phyloP scores from a whole-genome alignment of 768 basidiomycete species.

The Tulasnella sp. region DNA sequence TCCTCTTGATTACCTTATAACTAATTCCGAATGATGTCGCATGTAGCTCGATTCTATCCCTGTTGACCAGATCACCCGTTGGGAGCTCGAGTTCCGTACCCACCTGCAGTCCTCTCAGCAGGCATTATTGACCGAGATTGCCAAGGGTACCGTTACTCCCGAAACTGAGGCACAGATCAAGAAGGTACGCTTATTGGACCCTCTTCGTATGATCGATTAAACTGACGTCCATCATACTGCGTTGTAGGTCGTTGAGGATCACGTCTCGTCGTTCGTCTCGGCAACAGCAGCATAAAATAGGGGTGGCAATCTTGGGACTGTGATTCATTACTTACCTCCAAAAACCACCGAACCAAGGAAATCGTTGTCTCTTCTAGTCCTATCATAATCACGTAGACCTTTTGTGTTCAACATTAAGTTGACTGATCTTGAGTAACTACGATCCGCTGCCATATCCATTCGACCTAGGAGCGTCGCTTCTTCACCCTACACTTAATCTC shows the following conservation, averaged over 20 bases:
- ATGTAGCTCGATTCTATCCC: conserved; percentile 83
- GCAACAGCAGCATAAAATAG: too few species aligned
- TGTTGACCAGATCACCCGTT: conserved; percentile 86
- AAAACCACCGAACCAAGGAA: too few species aligned
- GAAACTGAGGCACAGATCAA: conserved; percentile 92
- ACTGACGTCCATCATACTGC: background rate
- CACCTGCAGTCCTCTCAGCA: conserved; percentile 68
- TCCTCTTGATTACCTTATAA: background rate
- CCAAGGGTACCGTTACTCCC: conserved; percentile 70
- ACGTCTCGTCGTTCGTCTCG: conserved; percentile 69
- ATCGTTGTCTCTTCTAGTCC: too few species aligned
- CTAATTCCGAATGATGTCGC: background rate
- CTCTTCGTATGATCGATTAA: conserved; percentile 4
- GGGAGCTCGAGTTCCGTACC: conserved; percentile 87
- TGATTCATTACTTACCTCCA: too few species aligned
- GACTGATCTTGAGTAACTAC: too few species aligned
- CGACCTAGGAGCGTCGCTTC: too few species aligned
- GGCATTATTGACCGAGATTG: conserved; percentile 73
- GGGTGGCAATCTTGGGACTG: too few species aligned
- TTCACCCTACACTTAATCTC: too few species aligned
- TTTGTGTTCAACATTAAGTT: too few species aligned
- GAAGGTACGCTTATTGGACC: conserved; percentile 47
- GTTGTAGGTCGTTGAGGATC: conserved; percentile 57
- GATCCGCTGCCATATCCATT: too few species aligned
- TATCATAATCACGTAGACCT: too few species aligned